phyloP scores from a whole-genome alignment of 1,284 basidiomycete genomes.

The Garcileccinum viscosum region DNA sequence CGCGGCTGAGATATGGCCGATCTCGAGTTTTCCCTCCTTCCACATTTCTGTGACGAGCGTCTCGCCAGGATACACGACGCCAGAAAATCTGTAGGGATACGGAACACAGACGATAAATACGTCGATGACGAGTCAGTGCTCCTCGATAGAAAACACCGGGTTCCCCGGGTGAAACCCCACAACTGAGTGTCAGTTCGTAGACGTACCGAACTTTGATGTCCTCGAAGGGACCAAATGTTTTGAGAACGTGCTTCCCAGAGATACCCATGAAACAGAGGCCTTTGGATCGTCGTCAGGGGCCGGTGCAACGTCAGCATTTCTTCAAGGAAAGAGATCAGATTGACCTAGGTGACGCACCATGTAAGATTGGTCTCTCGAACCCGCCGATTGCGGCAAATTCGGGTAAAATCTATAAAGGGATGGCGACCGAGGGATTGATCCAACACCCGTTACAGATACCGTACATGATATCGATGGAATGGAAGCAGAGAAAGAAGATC shows the following conservation, averaged over 20 bases:
- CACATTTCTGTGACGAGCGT: constrained; percentile 96
- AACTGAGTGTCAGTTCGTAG: not conserved
- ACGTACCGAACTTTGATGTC: constrained; percentile 95
- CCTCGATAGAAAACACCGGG: not conserved
- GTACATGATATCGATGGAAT: not conserved
- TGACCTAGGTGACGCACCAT: constrained; percentile 48
- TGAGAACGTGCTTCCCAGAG: constrained; percentile 91
- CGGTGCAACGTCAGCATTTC: constrained; percentile 4
- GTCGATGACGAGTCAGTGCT: constrained; percentile 14
- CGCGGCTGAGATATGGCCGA: no score
- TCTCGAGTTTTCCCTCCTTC: constrained; percentile 94
- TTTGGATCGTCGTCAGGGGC: constrained; percentile 23
- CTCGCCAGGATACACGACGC: constrained; percentile 95
- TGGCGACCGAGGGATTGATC: constrained; percentile 24
- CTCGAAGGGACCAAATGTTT: constrained; percentile 84
- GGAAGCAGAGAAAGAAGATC: not conserved
- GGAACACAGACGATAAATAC: not conserved
- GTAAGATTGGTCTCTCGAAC: constrained; percentile 89
- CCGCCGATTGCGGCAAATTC: constrained; percentile 94
- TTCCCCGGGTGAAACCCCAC: not conserved
- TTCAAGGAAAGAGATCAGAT: not conserved
- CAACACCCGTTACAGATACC: not conserved
- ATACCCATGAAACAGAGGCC: constrained; percentile 94
- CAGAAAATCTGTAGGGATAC: constrained; percentile 68
- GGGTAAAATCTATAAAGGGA: constrained; percentile 77